Base-by-base conservation (phyloP, 192 early-diverging fungal species). In the Umbelopsis sp. region DNA sequence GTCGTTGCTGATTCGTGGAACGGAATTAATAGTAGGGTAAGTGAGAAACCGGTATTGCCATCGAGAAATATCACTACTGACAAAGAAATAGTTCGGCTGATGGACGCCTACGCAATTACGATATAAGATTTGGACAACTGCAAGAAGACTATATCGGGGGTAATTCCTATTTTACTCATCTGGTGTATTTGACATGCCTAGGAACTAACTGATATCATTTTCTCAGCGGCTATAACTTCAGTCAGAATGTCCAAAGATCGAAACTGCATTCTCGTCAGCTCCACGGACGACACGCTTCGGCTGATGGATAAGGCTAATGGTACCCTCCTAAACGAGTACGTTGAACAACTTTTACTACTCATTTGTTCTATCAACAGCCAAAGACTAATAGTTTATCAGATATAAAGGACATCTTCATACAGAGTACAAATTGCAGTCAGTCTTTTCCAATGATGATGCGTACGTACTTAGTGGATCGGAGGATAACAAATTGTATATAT, bases 401-500 rank as follows among this genome's bases (percentile, higher is more conserved):
- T 93, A 90, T 71, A 85, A 85, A 38, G 96, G 96, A 0, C 97
- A 99, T 80, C 85, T 81, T 53, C 95, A 97, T 68, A 72, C 66
- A 24, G 75, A 90, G 65, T 97, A 96, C 78, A 87, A 92, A 32
- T 81, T 96, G 31, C 86, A 83, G 20, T 91, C 92, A 32, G 84
- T 87, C 44, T 77, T 97, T 8, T 84, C 86, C 14, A 87, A 88
- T 65, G 87, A 84, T 45, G 93, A 93, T 69, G 83, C 88, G 4
- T 70, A 88, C 73, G 91, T 95, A 0, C 83, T 95, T 16, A 91
- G 91, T 68, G 97, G 97, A 1, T 93, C 92, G 49, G 96, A 99
- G 74, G 95, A 97, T 74, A 94, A 95, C 11, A 81, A 77, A 41
- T 90, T 97, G 7, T 90, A 89, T 75, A 83, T 95, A 43, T 99